Evolutionary conservation across 1,284 basidiomycete genomes (phyloP).

Genomic region (Ganoderma meredithae): DNA sequence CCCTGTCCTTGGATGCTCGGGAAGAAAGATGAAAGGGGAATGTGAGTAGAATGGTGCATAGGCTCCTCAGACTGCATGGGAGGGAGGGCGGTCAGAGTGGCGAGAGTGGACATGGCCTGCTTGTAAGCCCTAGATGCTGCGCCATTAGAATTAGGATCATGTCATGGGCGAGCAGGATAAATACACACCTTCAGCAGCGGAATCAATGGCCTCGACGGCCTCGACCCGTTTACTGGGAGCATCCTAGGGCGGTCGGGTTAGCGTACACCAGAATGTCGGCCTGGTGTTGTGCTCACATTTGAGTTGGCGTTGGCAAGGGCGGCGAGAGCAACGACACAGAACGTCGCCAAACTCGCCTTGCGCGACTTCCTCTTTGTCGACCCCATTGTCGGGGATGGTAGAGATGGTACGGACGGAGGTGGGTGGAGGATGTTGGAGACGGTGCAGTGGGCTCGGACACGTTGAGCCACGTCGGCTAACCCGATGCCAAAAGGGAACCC

Average conservation of each 20-base stretch:
- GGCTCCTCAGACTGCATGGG: slow-evolving; percentile 62
- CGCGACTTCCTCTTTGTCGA: slow-evolving; percentile 26
- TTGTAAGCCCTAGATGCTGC: slow-evolving; percentile 75
- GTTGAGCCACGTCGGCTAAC: slow-evolving; percentile 21
- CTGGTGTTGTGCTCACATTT: slow-evolving; percentile 17
- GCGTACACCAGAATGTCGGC: background rate
- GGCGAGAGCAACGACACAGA: slow-evolving; percentile 40
- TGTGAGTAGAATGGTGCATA: slow-evolving; percentile 51
- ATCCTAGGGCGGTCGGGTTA: slow-evolving; percentile 13
- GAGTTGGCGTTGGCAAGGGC: slow-evolving; percentile 34
- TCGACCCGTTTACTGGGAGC: slow-evolving; percentile 15
- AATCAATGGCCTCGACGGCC: slow-evolving; percentile 32
- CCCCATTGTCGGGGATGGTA: slow-evolving; percentile 13
- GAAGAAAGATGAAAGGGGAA: slow-evolving; percentile 67
- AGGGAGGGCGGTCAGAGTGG: slow-evolving; percentile 65
- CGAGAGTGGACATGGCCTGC: slow-evolving; percentile 70
- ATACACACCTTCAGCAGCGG: slow-evolving; percentile 36
- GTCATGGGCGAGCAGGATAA: slow-evolving; percentile 5
- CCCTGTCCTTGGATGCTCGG: slow-evolving; percentile 76
- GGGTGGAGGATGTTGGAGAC: slow-evolving; percentile 3
- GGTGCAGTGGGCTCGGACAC: slow-evolving; percentile 6
- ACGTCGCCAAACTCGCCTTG: slow-evolving; percentile 40
- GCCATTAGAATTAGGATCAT: slow-evolving; percentile 29
- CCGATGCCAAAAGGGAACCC: slow-evolving; percentile 4
- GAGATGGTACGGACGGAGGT: background rate